Conservation (phyloP, 441 rosid species). For the Brassica hybrid region DNA sequence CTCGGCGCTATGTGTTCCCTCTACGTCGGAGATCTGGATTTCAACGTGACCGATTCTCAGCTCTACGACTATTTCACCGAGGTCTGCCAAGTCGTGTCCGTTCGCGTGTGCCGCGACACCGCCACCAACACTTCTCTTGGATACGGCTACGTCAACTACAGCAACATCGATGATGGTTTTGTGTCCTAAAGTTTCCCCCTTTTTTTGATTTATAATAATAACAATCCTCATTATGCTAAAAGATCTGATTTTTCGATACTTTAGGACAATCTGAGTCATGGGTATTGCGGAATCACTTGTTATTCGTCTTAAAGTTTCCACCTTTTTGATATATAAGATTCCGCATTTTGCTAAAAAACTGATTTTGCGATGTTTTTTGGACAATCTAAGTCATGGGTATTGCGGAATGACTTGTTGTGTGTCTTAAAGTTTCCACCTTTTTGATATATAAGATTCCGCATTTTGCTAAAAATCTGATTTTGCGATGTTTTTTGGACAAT, state of each 20-base stretch:
- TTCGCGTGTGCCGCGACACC: conserved; percentile 61
- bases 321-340: background rate
- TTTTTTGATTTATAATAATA: background rate
- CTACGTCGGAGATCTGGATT: conserved; percentile 64
- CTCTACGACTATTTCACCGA: conserved; percentile 58
- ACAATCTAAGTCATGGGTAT: conserved; percentile 16
- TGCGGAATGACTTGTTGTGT: conserved; percentile 33
- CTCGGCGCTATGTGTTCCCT: conserved; percentile 50
- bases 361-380: background rate
- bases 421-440: background rate
- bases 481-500: background rate
- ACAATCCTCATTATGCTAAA: background rate
- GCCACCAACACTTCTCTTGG: conserved; percentile 56
- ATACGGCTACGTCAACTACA: conserved; percentile 62
- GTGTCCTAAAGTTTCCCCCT: background rate
- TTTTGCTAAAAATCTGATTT: conserved; percentile 6
- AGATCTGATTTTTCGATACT: conserved; percentile 1
- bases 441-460: conserved; percentile 8
- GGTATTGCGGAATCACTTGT: conserved; percentile 23
- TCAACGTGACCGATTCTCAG: conserved; percentile 60
- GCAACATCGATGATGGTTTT: conserved; percentile 52
- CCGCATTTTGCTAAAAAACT: conserved; percentile 5
- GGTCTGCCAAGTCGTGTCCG: conserved; percentile 53
- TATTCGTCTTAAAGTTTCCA: background rate
- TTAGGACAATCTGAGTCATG: conserved; percentile 9